phyloP scores from a whole-genome alignment of 805 yeast species.

The Myxozyma kluyveri region DNA sequence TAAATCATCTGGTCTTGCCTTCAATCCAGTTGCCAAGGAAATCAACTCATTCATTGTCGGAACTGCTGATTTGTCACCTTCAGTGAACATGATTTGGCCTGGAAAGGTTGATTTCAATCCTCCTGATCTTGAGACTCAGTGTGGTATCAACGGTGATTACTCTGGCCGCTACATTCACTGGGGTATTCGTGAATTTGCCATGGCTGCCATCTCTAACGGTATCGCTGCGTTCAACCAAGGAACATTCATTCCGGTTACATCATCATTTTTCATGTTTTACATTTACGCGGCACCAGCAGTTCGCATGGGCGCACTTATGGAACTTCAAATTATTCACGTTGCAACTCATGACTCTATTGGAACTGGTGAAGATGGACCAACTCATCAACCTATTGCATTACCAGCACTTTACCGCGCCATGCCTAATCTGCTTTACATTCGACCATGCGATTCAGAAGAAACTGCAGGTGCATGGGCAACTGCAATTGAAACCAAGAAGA shows the following conservation, averaged over 20 bases:
- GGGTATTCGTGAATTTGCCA: slow-evolving; percentile 42
- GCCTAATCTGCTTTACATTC: slow-evolving; percentile 82
- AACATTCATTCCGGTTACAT: slow-evolving; percentile 43
- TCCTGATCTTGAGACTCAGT: slow-evolving; percentile 8
- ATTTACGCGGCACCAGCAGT: slow-evolving; percentile 61
- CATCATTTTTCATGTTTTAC: slow-evolving; percentile 41
- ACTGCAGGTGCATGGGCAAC: slow-evolving; percentile 60
- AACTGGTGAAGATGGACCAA: slow-evolving; percentile 91
- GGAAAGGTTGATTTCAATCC: slow-evolving; percentile 11
- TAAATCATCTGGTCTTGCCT: slow-evolving; percentile 9
- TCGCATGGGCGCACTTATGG: slow-evolving; percentile 78
- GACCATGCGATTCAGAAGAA: slow-evolving; percentile 93
- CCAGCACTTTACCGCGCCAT: slow-evolving; percentile 80
- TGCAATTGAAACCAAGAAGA: slow-evolving; percentile 49
- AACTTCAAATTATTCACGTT: slow-evolving; percentile 80
- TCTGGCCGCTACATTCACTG: slow-evolving; percentile 39
- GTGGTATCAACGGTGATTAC: slow-evolving; percentile 19
- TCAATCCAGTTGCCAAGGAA: slow-evolving; percentile 10
- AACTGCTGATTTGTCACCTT: slow-evolving; percentile 15
- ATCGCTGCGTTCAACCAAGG: slow-evolving; percentile 41
- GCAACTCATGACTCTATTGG: slow-evolving; percentile 91
- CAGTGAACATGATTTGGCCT: slow-evolving; percentile 16
- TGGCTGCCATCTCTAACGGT: slow-evolving; percentile 36
- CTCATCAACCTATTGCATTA: slow-evolving; percentile 90
- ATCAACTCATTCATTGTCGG: slow-evolving; percentile 12